A percentile compares a stretch with the other conserved stretches of the same genome.
Evolutionary conservation across 805 yeast species (phyloP).

Genomic region (Ogataea nakhonphanomensis): DNA sequence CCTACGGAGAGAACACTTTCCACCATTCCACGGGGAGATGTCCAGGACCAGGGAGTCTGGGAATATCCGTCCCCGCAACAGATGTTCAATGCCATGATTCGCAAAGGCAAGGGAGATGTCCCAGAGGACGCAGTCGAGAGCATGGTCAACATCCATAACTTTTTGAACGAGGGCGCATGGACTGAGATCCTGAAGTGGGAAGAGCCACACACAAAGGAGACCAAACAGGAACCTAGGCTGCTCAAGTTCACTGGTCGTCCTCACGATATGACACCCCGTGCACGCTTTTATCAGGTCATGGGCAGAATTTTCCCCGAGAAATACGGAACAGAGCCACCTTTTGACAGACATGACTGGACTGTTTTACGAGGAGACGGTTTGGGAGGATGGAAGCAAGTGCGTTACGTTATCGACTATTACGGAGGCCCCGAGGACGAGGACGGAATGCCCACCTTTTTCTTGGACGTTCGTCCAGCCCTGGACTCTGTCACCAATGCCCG

Average conservation of each 20-base stretch:
- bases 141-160: constrained; percentile 97
- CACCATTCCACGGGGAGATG: constrained; percentile 79
- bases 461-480: constrained; percentile 94
- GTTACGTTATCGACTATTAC: constrained; percentile 94
- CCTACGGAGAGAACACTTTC: constrained; percentile 84
- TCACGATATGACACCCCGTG: constrained; percentile 81
- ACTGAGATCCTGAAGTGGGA: constrained; percentile 93
- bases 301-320: constrained; percentile 69
- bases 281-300: constrained; percentile 60
- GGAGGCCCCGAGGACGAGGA: constrained; percentile 86
- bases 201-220: constrained; percentile 53
- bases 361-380: constrained; percentile 64
- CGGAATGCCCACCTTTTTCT: constrained; percentile 86
- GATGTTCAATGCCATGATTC: constrained; percentile 96
- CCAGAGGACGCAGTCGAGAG: constrained; percentile 95
- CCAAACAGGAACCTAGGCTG: constrained; percentile 67
- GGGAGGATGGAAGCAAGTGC: constrained; percentile 61
- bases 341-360: constrained; percentile 99
- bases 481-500: constrained; percentile 60
- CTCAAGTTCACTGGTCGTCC: constrained; percentile 91
- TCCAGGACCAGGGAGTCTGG: constrained; percentile 74
- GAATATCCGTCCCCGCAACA: constrained; percentile 99
- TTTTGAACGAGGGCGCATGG: constrained; percentile 97
- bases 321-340: constrained; percentile 80
- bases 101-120: constrained; percentile 87